Percentiles rank a stretch among this genome's conserved stretches.
Evolutionary conservation across 495 filamentous ascomycete genomes (phyloP).

Genomic region (Neurospora sp.): DNA sequence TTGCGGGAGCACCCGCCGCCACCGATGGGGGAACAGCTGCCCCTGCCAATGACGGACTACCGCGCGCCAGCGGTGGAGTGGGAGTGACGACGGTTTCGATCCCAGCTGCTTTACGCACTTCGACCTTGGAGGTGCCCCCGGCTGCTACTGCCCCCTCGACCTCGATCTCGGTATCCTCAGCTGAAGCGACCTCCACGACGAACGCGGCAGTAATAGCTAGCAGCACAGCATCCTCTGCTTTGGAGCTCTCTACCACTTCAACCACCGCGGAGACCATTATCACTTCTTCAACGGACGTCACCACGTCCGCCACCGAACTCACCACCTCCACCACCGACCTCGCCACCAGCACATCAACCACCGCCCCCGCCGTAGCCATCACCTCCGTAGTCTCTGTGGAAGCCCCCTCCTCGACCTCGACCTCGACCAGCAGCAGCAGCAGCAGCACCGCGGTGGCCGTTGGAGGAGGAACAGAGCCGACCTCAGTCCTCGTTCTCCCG

Average conservation of each 20-base stretch:
- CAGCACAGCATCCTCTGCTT: not conserved
- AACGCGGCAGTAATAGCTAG: not conserved
- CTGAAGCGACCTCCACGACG: not conserved
- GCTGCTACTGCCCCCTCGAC: constrained; percentile 1
- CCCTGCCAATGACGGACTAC: not conserved
- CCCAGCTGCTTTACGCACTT: constrained; percentile 10
- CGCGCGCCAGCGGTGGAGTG: constrained; percentile 15
- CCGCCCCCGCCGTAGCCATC: not conserved
- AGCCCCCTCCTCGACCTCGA: constrained; percentile 10
- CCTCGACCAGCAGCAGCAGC: not conserved
- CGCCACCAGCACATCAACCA: not conserved
- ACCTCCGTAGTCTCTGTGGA: constrained; percentile 3
- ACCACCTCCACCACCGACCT: constrained; percentile 9
- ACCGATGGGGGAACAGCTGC: not conserved
- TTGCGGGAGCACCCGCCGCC: not conserved
- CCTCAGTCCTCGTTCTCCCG: constrained; percentile 13
- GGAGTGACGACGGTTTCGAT: constrained; percentile 20
- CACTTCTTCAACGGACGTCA: not conserved
- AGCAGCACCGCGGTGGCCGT: not conserved
- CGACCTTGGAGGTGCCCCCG: constrained; percentile 9
- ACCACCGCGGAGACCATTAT: not conserved
- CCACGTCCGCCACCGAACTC: not conserved
- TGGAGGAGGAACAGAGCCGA: constrained; percentile 6
- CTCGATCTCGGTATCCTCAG: not conserved
- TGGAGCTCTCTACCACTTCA: not conserved